These are phyloP conservation scores for Zygoascus biomembranicola DNA, from an alignment of 805 yeast species.

Conservation along the genomic window DNA sequence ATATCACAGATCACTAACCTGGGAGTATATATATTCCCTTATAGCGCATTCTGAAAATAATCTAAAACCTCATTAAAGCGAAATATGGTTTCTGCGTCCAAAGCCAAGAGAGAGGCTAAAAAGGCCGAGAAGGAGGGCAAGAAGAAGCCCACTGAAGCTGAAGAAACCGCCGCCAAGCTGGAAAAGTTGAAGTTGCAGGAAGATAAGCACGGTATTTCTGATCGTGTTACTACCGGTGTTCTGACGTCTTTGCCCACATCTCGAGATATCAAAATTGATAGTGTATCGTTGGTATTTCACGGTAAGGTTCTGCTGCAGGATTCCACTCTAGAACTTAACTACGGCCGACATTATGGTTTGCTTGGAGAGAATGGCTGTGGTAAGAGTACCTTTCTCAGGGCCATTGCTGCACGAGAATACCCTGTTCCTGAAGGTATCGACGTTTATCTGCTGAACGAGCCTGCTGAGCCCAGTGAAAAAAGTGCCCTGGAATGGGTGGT, in stretches of 20 bases:
- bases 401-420: constrained; percentile 91
- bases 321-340: constrained; percentile 84
- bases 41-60: neutral
- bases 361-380: constrained; percentile 99
- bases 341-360: constrained; percentile 95
- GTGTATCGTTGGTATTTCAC: constrained; percentile 89
- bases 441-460: constrained; percentile 89
- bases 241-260: constrained; percentile 81
- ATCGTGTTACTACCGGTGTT: constrained; percentile 97
- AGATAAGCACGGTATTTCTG: constrained; percentile 90
- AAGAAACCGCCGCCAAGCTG: constrained; percentile 63
- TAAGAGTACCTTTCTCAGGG: constrained; percentile 88
- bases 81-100: constrained; percentile 65
- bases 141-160: constrained; percentile 42
- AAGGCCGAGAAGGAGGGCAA: constrained; percentile 77
- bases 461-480: constrained; percentile 88
- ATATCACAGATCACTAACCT: neutral
- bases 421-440: constrained; percentile 92
- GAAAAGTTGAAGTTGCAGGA: constrained; percentile 85
- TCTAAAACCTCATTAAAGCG: neutral
- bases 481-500: constrained; percentile 96
- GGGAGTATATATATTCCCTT: neutral
- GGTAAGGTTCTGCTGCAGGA: constrained; percentile 96
- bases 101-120: constrained; percentile 97
- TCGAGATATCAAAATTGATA: constrained; percentile 85